These are phyloP conservation scores for Zasmidium angulare DNA, from an alignment of 2,329 filamentous ascomycete species.

Conservation along the genomic window DNA sequence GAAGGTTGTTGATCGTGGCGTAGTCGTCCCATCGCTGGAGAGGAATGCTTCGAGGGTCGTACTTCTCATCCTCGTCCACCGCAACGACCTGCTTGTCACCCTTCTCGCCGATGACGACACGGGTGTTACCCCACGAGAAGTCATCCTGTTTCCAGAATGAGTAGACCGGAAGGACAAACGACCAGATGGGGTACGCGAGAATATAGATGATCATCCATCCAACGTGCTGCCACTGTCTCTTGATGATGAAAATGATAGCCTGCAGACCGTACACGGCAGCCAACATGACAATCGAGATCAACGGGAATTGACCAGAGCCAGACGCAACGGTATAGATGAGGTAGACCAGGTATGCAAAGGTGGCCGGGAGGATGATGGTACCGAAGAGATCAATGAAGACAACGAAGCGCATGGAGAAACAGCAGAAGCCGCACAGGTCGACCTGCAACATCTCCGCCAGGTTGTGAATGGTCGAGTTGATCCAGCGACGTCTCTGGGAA, in stretches of 20 bases:
- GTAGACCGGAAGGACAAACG: constrained; percentile 86
- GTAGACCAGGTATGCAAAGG: constrained; percentile 82
- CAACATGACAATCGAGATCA: constrained; percentile 85
- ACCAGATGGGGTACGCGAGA: constrained; percentile 91
- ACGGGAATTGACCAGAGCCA: constrained; percentile 70
- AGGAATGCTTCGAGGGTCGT: constrained; percentile 89
- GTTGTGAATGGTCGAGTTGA: constrained; percentile 98
- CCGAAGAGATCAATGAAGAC: constrained; percentile 92
- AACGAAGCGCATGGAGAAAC: constrained; percentile 98
- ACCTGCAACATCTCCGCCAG: constrained; percentile 85
- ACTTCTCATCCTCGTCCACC: constrained; percentile 72
- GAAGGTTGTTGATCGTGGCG: constrained; percentile 79
- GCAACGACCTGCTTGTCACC: constrained; percentile 88
- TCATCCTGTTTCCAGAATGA: constrained; percentile 99
- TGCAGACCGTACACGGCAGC: constrained; percentile 93
- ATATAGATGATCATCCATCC: constrained; percentile 99
- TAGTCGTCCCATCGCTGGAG: constrained; percentile 98
- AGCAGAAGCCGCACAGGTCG: constrained; percentile 97
- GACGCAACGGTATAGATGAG: constrained; percentile 78
- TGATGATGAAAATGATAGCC: constrained; percentile 92
- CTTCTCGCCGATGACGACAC: constrained; percentile 93
- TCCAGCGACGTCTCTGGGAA: constrained; percentile 98
- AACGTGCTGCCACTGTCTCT: constrained; percentile 96
- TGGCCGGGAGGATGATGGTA: constrained; percentile 88
- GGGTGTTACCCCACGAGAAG: constrained; percentile 98